Evolutionary conservation across 2,329 filamentous ascomycete genomes (phyloP), one percentile per base, ranked within the genome.

Genomic region (Pezicula neosporulosa): DNA sequence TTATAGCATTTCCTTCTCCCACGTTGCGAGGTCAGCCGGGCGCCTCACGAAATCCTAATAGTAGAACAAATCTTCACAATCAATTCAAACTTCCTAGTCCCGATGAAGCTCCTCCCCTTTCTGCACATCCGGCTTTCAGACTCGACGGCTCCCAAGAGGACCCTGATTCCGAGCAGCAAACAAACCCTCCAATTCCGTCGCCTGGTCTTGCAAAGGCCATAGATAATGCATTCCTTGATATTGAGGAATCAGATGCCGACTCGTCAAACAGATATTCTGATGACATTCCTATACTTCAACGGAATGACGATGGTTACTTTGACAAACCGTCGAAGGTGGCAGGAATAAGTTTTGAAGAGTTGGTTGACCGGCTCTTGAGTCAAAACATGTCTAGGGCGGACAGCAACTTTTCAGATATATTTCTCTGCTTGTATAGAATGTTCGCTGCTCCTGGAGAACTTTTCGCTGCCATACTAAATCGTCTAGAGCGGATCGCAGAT

Each of bases 351-450:
- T 83, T 86, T 59, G 84, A 88, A 54, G 87, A 91, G 50, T 74
- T 94, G 4, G 90, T 97, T 18, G 90, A 96, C 68, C 86, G 91
- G n/a, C 78, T 99, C 38, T 77, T 97, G 21, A 81, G 86, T 1
- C 81, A 89, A 55, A 89, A 89, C 35, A 86, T 93, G 73, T 91
- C 89, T 27, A 91, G 90, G 64, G 80, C 86, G n/a, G 94, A 97
- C 65, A 80, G 82, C 52, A 96, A 96, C 68, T 99, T 97, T 65
- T 81, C 83, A 1, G 84, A 91, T 42, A 85, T 96, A 16, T 97
- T 97, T 63, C 77, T 97, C 28, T 96, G 93, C 57, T 76, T 97
- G 13, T 97, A 97, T 70, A 87, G 94, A 56, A 95, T 94, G 68
- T 97, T 99, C 66, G 88, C 90, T 4, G 83, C 92, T 2, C 94